Evolutionary conservation across 106 monocot species (phyloP).

Genomic region (Apostasia ramifera): DNA sequence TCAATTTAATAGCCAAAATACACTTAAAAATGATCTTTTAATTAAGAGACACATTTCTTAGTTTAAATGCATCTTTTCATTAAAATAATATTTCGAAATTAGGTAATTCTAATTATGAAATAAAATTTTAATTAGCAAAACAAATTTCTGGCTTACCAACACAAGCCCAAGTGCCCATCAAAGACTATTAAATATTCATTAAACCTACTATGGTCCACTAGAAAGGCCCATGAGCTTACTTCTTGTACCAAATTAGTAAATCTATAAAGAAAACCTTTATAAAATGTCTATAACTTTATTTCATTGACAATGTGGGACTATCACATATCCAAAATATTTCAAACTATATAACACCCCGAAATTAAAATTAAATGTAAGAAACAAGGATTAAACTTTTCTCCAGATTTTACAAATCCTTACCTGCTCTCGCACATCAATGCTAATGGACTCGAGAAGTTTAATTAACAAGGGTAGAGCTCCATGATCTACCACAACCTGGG

Average conservation of each 20-base stretch:
- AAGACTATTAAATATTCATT: too few species aligned
- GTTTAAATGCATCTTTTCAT: too few species aligned
- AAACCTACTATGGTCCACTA: too few species aligned
- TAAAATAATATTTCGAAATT: too few species aligned
- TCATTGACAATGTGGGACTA: not conserved
- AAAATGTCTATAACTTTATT: not conserved
- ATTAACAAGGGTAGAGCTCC: slow-evolving; percentile 19
- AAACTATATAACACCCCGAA: not conserved
- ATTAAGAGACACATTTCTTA: too few species aligned
- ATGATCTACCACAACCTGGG: slow-evolving; percentile 16
- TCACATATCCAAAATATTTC: not conserved
- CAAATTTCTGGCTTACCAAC: not conserved
- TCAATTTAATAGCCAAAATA: not conserved
- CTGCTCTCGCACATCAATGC: slow-evolving; percentile 16
- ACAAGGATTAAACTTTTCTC: not conserved
- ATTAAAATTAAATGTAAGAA: not conserved
- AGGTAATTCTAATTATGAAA: too few species aligned
- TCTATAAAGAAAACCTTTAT: not conserved
- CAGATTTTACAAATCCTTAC: not conserved
- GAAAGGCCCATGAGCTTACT: too few species aligned
- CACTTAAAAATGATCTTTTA: not conserved
- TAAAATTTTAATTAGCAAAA: too few species aligned
- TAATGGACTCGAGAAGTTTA: slow-evolving; percentile 11
- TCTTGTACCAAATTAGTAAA: too few species aligned
- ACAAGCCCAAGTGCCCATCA: not conserved